phyloP scores from a whole-genome alignment of 257 asterid species.

The Solanum pimpinellifolium region DNA sequence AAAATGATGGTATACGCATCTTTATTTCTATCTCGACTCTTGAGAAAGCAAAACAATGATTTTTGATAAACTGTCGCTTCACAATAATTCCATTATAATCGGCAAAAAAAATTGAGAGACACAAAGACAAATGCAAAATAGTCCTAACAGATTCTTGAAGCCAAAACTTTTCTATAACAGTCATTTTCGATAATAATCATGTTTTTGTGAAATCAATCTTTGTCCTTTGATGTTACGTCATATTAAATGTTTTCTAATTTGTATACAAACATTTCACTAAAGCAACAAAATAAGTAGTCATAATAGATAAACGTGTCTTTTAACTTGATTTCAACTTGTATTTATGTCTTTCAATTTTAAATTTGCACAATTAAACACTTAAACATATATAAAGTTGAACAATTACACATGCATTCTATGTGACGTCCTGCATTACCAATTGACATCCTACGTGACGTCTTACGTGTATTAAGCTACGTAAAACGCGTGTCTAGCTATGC shows the following conservation, averaged over 20 bases:
- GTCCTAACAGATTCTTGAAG: not conserved
- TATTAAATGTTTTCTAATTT: not conserved
- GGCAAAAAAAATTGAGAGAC: no score
- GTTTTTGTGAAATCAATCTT: no score
- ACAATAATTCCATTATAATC: not conserved
- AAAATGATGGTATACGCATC: not conserved
- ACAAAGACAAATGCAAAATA: no score
- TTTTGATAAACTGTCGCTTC: not conserved
- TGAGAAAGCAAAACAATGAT: accelerated
- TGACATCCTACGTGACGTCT: not conserved
- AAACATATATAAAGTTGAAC: no score
- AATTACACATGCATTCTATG: no score
- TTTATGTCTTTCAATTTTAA: no score
- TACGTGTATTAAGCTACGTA: accelerated
- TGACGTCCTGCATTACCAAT: no score
- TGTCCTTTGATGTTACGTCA: not conserved
- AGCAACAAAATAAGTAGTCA: not conserved
- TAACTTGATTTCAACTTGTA: not conserved
- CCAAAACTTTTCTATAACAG: no score
- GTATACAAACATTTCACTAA: not conserved
- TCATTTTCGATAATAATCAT: no score
- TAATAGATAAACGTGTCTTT: no score
- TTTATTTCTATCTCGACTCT: not conserved
- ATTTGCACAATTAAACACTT: not conserved
- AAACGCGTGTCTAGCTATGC: accelerated